phyloP scores from a whole-genome alignment of 2,329 filamentous ascomycete species.

The Trichoderma koningii region DNA sequence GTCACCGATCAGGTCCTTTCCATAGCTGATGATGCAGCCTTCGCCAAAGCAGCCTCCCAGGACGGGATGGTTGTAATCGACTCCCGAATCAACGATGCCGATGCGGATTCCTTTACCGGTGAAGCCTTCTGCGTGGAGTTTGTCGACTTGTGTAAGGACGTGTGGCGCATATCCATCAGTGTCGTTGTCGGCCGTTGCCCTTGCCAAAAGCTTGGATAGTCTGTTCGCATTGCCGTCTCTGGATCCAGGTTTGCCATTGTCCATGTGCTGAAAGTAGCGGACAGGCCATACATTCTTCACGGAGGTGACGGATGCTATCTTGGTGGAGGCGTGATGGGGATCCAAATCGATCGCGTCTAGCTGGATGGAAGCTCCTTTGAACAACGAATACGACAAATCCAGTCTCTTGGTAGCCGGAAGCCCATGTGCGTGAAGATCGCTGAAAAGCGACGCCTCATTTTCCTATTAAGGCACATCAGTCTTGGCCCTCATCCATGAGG shows the following conservation, averaged over 20 bases:
- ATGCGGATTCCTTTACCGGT: constrained; percentile 57
- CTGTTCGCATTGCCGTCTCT: constrained; percentile 38
- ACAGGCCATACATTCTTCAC: constrained; percentile 56
- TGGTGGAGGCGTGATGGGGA: constrained; percentile 45
- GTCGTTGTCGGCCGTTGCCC: background rate
- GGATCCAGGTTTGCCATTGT: constrained; percentile 41
- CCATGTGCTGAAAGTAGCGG: constrained; percentile 2
- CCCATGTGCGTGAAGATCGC: background rate
- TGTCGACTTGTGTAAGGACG: constrained; percentile 58
- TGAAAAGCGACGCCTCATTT: constrained; percentile 2
- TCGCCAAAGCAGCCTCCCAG: constrained; percentile 51
- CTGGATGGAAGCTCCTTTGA: constrained; percentile 57
- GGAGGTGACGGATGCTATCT: constrained; percentile 45
- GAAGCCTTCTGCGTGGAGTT: constrained; percentile 51
- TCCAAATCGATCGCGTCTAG: constrained; percentile 48
- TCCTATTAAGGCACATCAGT: background rate
- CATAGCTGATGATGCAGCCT: constrained; percentile 47
- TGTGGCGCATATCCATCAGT: constrained; percentile 41
- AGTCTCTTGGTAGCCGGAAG: constrained; percentile 41
- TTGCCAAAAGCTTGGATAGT: background rate
- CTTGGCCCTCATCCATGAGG: constrained; percentile 34
- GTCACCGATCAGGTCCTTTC: constrained; percentile 49
- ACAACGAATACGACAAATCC: constrained; percentile 53
- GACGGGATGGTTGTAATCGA: constrained; percentile 50
- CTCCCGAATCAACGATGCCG: constrained; percentile 55